Percentiles rank a stretch among this genome's conserved stretches.
phyloP scores from a whole-genome alignment of 352 stramenopile species.

The Globisporangium splendens region DNA sequence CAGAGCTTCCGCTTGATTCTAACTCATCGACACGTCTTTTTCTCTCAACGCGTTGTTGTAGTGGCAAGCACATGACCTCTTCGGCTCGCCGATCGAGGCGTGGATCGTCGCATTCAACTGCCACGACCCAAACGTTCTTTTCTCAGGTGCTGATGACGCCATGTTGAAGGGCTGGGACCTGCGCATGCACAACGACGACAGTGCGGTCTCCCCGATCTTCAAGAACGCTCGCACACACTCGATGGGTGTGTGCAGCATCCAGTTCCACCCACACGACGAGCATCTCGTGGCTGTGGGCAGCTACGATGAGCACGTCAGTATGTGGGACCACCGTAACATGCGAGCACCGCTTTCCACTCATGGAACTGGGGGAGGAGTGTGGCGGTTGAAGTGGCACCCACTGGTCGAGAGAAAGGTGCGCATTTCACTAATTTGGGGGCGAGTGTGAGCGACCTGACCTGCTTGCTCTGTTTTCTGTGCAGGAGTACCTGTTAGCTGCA shows the following conservation, averaged over 20 bases:
- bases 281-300: constrained; percentile 71
- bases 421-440: not conserved
- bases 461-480: not conserved
- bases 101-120: constrained; percentile 84
- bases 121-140: constrained; percentile 71
- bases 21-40: constrained; percentile 15
- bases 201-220: constrained; percentile 34
- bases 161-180: constrained; percentile 79
- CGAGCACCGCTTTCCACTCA: constrained; percentile 34
- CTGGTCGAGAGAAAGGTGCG: constrained; percentile 37
- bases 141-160: constrained; percentile 79
- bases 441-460: not conserved
- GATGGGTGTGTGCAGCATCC: constrained; percentile 85
- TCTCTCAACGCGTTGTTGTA: constrained; percentile 16
- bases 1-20: not conserved
- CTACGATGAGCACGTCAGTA: constrained; percentile 78
- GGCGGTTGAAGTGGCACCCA: constrained; percentile 84
- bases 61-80: constrained; percentile 76
- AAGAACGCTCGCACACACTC: constrained; percentile 58
- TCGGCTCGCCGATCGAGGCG: constrained; percentile 71
- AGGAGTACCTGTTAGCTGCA: constrained; percentile 71
- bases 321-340: constrained; percentile 79
- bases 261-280: constrained; percentile 70
- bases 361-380: constrained; percentile 67
- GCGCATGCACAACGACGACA: constrained; percentile 19